Base-by-base conservation (phyloP, 352 stramenopile species). In the Phytophthora hibernalis region DNA sequence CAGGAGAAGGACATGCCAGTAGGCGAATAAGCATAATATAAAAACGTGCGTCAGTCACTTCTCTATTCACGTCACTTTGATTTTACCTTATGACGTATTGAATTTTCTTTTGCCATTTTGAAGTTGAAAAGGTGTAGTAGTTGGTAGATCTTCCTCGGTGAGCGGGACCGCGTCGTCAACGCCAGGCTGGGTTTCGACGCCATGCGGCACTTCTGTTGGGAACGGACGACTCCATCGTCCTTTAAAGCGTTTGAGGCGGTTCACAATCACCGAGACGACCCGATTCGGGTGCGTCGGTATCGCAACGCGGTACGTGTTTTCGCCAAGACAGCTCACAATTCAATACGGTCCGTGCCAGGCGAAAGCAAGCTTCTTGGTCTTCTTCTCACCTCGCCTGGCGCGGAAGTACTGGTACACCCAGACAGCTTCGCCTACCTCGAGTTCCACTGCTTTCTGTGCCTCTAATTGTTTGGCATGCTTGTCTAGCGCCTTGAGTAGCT, bases 361-460 rank as follows among this genome's bases (percentile, higher is more conserved):
- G n/a, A 61, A 61, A 0, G 54, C 54, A 5, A 61, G 24, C 18
- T 52, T 61, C 21, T 61, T 61, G 8, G 42, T 52, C 12, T 53
- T 52, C 9, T 21, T 38, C n/a, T 53, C 42, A 15, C 42, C 42
- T 1, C 49, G 30, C 0, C 16, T 0, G 0, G 49, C 49, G 6
- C 49, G 2, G 8, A 55, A 44, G 9, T 55, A 55, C 7, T 55
- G 31, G n/a, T 44, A 55, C 0, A 55, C 49, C 18, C 18, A 55
- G 1, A 55, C 49, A 2, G 49, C 16, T 4, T 44, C 31, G 1
- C 49, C 49, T 3, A 31, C 31, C 2, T 24, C 15, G 20, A 31
- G 45, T 0, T 2, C 5, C 12, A 55, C 49, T 5, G 2, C 3
- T 0, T 9, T 4, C 5, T 55, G 49, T 0, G n/a, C n/a, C 0